Evolutionary conservation across 805 yeast species (phyloP).

Genomic region (Kazachstania taianensis): DNA sequence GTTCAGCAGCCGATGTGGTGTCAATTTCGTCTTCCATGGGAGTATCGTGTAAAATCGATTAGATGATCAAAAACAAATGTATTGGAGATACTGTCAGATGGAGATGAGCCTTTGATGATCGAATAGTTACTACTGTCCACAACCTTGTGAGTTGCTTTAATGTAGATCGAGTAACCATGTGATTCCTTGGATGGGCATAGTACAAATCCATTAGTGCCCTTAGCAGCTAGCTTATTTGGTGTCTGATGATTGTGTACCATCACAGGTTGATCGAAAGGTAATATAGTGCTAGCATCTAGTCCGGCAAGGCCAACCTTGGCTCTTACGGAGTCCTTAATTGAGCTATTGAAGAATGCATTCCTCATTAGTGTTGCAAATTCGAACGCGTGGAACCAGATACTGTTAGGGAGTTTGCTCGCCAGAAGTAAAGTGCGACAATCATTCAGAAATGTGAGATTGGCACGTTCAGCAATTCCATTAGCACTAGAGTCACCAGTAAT

Average conservation of each 20-base stretch:
- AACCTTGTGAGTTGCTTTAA: neutral
- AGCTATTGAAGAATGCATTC: constrained; percentile 2
- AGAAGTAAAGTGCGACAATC: constrained; percentile 8
- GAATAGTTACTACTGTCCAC: neutral
- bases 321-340: neutral
- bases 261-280: constrained; percentile 9
- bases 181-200: constrained; percentile 5
- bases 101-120: too few relatives aligned
- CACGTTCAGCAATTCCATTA: constrained; percentile 10
- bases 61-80: too few relatives aligned
- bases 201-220: constrained; percentile 3
- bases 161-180: constrained; percentile 4
- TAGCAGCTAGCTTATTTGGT: neutral
- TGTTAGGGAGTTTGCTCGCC: constrained; percentile 4
- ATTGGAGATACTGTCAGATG: too few relatives aligned
- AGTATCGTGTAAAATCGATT: too few relatives aligned
- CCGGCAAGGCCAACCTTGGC: too few relatives aligned
- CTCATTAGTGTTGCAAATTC: constrained; percentile 6
- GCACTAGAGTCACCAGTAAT: too few relatives aligned
- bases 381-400: constrained; percentile 9
- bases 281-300: too few relatives aligned
- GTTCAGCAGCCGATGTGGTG: too few relatives aligned
- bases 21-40: too few relatives aligned
- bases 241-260: constrained; percentile 3
- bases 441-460: constrained; percentile 7